Conservation (phyloP, 2,329 filamentous ascomycete genomes). For the Aureobasidium uvarum region DNA sequence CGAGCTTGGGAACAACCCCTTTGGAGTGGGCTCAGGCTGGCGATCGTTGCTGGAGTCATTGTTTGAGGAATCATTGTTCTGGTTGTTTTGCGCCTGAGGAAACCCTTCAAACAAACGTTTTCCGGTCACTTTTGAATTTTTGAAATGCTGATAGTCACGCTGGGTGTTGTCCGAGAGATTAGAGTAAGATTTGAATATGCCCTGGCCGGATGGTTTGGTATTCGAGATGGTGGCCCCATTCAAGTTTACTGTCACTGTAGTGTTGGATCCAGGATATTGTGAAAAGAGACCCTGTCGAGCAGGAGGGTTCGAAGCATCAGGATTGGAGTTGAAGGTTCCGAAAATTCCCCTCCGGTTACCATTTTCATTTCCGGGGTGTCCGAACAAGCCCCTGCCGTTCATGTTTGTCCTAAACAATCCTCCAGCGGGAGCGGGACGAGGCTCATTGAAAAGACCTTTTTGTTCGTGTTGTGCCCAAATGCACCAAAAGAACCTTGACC, state of each 20-base stretch:
- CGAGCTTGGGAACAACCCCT: background rate
- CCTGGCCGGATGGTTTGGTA: background rate
- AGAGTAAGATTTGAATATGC: background rate
- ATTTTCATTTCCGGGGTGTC: background rate
- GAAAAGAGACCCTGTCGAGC: background rate
- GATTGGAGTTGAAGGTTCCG: background rate
- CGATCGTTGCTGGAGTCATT: background rate
- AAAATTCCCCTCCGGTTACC: too few relatives aligned
- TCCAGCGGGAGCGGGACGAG: too few relatives aligned
- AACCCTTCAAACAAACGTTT: background rate
- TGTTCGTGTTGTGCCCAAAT: background rate
- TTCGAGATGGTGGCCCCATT: background rate
- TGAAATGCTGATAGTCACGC: background rate
- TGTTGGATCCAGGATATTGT: background rate
- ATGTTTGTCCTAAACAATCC: background rate
- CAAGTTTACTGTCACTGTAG: background rate
- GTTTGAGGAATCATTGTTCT: background rate
- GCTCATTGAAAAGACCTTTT: background rate
- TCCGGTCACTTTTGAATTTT: background rate
- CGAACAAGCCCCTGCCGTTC: background rate
- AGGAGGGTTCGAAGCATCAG: background rate
- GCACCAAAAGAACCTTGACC: background rate
- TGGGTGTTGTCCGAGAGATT: background rate
- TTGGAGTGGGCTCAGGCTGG: background rate
- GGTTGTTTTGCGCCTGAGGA: background rate